These are phyloP conservation scores for Diaporthe citriasiana DNA, from an alignment of 2,329 filamentous ascomycete species.

Conservation along the genomic window DNA sequence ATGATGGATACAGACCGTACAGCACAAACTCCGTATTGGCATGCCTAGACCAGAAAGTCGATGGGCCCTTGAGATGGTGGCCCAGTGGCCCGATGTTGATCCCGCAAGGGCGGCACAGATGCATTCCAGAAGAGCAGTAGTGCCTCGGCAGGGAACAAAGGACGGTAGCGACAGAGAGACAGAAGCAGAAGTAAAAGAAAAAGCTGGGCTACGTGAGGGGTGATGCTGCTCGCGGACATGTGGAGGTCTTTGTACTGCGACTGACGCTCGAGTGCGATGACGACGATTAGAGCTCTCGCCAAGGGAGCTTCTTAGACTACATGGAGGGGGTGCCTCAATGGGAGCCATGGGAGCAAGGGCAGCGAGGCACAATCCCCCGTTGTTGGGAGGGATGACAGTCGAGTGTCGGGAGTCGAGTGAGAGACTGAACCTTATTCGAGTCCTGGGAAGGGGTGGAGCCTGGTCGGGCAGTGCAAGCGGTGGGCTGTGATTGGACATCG, in stretches of 20 bases:
- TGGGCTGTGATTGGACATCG: conserved; percentile 33
- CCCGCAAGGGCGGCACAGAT: conserved; percentile 16
- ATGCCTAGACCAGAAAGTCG: conserved; percentile 17
- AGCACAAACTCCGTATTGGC: conserved; percentile 32
- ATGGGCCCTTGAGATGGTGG: not conserved
- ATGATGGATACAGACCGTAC: conserved; percentile 12
- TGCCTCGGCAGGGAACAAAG: conserved; percentile 26
- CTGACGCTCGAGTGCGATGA: conserved; percentile 27
- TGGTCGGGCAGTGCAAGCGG: conserved; percentile 27
- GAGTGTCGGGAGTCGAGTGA: conserved; percentile 26
- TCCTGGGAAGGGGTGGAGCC: conserved; percentile 32
- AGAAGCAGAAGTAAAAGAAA: not conserved
- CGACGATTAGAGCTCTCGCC: conserved; percentile 11
- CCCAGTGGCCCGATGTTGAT: conserved; percentile 29
- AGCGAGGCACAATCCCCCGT: conserved; percentile 14
- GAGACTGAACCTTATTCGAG: conserved; percentile 28
- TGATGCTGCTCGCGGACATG: conserved; percentile 12
- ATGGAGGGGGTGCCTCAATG: conserved; percentile 2
- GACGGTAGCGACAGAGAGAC: not conserved
- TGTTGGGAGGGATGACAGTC: conserved; percentile 8
- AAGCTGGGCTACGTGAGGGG: not conserved
- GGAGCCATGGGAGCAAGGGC: not conserved
- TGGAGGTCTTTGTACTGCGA: conserved; percentile 16
- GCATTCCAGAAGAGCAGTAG: conserved; percentile 28
- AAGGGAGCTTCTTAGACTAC: conserved; percentile 6